phyloP scores from a whole-genome alignment of 306 rosid species.

The Rosa chinensis region DNA sequence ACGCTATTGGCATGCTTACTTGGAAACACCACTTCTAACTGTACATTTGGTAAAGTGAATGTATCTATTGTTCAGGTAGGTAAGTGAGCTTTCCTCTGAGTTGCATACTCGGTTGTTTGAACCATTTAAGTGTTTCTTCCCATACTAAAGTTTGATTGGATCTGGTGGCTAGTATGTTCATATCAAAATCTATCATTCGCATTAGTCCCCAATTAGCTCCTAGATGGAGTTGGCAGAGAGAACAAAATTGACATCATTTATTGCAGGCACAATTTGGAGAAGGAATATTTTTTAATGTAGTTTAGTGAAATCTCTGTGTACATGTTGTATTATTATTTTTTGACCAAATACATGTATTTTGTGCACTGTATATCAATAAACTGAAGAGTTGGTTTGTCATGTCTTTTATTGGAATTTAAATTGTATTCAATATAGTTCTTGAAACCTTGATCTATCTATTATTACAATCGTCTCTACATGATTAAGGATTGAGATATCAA shows the following conservation, averaged over 20 bases:
- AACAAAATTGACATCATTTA: neutral
- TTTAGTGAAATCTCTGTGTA: neutral
- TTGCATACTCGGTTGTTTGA: slow-evolving; percentile 3
- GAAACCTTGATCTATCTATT: too few species aligned
- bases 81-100: neutral
- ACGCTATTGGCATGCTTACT: neutral
- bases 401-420: neutral
- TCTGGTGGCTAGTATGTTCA: neutral
- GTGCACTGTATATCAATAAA: neutral
- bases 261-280: neutral
- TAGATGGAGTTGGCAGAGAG: neutral
- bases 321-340: neutral
- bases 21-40: neutral
- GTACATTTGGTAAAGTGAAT: slow-evolving; percentile 13
- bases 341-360: neutral
- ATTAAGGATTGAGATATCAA: too few species aligned
- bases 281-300: slow-evolving; percentile 9
- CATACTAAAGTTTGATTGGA: neutral
- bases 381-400: neutral
- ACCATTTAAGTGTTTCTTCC: neutral
- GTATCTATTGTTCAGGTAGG: slow-evolving; percentile 14
- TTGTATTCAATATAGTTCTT: too few species aligned
- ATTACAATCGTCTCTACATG: too few species aligned
- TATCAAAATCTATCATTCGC: neutral
- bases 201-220: neutral